These are phyloP conservation scores for Favolaschia claudopus DNA, from an alignment of 768 basidiomycete species.

Conservation along the genomic window DNA sequence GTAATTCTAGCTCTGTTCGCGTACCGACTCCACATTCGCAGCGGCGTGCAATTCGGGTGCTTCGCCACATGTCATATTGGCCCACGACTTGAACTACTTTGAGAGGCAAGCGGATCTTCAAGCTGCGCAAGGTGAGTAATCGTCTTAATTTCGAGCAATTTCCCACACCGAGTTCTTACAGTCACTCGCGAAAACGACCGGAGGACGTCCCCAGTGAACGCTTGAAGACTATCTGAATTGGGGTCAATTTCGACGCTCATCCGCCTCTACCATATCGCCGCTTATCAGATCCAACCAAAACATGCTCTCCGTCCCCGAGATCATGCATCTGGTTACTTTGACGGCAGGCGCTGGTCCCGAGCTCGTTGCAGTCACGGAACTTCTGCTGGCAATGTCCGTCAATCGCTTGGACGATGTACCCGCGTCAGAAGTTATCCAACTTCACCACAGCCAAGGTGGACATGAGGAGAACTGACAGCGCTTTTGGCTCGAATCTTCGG, in stretches of 20 bases:
- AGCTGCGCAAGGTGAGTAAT: slow-evolving; percentile 79
- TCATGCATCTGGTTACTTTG: slow-evolving; percentile 82
- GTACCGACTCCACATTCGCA: background rate
- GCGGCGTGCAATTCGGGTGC: too few relatives aligned
- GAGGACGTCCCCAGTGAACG: slow-evolving; percentile 62
- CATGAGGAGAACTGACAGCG: slow-evolving; percentile 68
- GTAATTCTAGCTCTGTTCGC: background rate
- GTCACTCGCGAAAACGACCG: slow-evolving; percentile 77
- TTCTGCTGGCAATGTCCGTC: slow-evolving; percentile 78
- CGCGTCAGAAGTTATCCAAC: slow-evolving; percentile 62
- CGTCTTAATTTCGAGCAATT: too few relatives aligned
- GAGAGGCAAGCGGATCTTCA: slow-evolving; percentile 78
- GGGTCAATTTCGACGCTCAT: slow-evolving; percentile 84
- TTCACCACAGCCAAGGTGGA: slow-evolving; percentile 72
- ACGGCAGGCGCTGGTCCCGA: slow-evolving; percentile 77
- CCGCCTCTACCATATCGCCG: slow-evolving; percentile 76
- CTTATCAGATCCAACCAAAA: slow-evolving; percentile 71
- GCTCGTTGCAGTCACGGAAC: slow-evolving; percentile 81
- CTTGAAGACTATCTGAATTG: slow-evolving; percentile 78
- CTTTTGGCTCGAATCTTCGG: slow-evolving; percentile 69
- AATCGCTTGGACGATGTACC: slow-evolving; percentile 66
- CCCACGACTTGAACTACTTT: slow-evolving; percentile 80
- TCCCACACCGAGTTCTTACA: slow-evolving; percentile 36
- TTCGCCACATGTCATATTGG: too few relatives aligned
- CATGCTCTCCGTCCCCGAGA: slow-evolving; percentile 85